Evolutionary conservation across 345 rosid species (phyloP).

Genomic region (Arabidopsis arenosa): DNA sequence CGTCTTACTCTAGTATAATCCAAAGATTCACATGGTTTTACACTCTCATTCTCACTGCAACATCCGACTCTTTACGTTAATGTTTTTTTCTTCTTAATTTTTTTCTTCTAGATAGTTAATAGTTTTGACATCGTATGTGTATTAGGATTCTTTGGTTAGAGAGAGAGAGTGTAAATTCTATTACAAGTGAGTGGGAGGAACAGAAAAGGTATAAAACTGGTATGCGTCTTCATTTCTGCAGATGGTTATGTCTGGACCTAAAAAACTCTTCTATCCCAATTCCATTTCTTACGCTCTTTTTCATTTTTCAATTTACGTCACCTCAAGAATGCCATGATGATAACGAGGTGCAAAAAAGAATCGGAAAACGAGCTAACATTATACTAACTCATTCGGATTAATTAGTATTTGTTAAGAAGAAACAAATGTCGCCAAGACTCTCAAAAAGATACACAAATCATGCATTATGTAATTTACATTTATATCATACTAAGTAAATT

Average conservation of each 20-base stretch:
- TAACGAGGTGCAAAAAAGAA: slow-evolving; percentile 15
- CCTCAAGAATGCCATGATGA: slow-evolving; percentile 26
- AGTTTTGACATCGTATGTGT: background rate
- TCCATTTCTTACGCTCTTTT: slow-evolving; percentile 19
- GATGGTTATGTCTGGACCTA: slow-evolving; percentile 26
- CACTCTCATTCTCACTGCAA: background rate
- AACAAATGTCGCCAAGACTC: background rate
- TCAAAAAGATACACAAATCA: background rate
- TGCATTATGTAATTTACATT: background rate
- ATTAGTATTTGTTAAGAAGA: background rate
- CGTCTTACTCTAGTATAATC: background rate
- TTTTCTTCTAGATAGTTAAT: background rate
- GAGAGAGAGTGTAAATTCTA: background rate
- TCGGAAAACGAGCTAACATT: background rate
- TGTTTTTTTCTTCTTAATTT: background rate
- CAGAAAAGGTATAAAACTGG: slow-evolving; percentile 29
- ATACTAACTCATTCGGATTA: background rate
- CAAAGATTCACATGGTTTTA: slow-evolving; percentile 2
- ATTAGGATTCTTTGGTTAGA: background rate
- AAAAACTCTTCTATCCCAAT: slow-evolving; percentile 18
- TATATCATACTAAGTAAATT: background rate
- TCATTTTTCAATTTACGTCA: slow-evolving; percentile 32
- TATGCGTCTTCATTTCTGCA: slow-evolving; percentile 32
- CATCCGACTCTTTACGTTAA: background rate
- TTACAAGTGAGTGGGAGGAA: slow-evolving; percentile 37